phyloP scores from a whole-genome alignment of 352 stramenopile species.

The Globisporangium abappressorium region DNA sequence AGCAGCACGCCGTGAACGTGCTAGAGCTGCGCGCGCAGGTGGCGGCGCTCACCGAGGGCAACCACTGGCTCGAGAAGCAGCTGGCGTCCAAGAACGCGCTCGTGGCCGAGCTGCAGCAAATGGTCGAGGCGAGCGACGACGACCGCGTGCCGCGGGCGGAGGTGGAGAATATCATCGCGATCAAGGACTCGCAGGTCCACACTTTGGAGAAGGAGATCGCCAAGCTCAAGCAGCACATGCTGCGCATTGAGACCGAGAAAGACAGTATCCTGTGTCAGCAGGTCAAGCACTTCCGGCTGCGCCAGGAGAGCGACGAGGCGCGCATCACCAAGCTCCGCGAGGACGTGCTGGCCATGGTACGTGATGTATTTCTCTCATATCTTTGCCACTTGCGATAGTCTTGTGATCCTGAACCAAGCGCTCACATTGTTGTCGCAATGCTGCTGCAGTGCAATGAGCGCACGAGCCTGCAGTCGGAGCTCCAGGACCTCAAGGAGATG shows the following conservation, averaged over 20 bases:
- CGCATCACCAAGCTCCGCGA: constrained; percentile 50
- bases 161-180: constrained; percentile 42
- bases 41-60: constrained; percentile 52
- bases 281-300: constrained; percentile 35
- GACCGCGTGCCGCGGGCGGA: constrained; percentile 32
- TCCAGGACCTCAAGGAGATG: constrained; percentile 58
- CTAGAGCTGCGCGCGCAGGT: constrained; percentile 64
- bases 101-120: constrained; percentile 44
- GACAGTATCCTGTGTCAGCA: constrained; percentile 60
- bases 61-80: constrained; percentile 59
- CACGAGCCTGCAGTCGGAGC: constrained; percentile 47
- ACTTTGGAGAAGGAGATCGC: constrained; percentile 55
- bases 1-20: constrained; percentile 62
- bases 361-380: constrained; percentile 9
- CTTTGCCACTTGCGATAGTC: not conserved
- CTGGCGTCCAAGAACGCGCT: constrained; percentile 55
- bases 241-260: constrained; percentile 45
- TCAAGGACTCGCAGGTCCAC: constrained; percentile 58
- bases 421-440: not conserved
- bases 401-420: not conserved
- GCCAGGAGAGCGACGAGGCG: constrained; percentile 47
- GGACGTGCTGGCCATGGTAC: constrained; percentile 53
- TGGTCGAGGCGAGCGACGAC: constrained; percentile 26
- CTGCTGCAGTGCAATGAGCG: constrained; percentile 49
- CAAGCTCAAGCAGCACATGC: constrained; percentile 39